These are phyloP conservation scores for Herpetomonas tarakana DNA, from an alignment of 208 protist genomes.

Conservation along the genomic window DNA sequence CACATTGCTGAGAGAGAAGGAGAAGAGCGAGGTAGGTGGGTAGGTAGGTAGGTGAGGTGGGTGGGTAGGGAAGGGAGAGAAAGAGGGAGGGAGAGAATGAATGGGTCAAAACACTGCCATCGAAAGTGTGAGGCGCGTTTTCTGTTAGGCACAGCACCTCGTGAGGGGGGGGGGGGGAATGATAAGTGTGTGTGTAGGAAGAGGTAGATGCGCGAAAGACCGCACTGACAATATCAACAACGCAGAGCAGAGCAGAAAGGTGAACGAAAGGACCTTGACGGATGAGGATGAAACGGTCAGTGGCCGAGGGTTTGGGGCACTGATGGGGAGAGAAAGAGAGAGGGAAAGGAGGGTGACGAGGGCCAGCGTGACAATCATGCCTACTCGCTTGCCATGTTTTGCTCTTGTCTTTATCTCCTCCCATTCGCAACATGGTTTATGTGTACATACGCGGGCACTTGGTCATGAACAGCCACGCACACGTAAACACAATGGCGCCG, in stretches of 20 bases:
- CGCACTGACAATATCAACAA: no score
- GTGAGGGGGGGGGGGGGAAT: no score
- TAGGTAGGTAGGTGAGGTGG: not conserved
- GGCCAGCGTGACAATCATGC: not conserved
- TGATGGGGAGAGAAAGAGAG: constrained; percentile 12
- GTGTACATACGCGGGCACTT: not conserved
- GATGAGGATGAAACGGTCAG: no score
- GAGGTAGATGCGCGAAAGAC: no score
- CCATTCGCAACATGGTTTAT: not conserved
- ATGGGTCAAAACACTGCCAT: no score
- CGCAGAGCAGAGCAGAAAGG: no score
- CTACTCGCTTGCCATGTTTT: not conserved
- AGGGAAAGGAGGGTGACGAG: constrained; percentile 4
- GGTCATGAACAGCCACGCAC: not conserved
- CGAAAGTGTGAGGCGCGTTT: no score
- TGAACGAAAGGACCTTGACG: no score
- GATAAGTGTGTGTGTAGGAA: no score
- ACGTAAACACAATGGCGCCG: not conserved
- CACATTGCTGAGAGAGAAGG: constrained; percentile 4
- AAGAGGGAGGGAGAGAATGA: constrained; percentile 1
- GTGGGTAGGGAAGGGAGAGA: not conserved
- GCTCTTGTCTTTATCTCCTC: not conserved
- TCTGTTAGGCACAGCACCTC: no score
- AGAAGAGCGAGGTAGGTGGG: constrained; percentile 1
- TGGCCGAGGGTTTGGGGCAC: no score